These are phyloP conservation scores for Beta corolliflora DNA, from an alignment of 179 eudicot genomes.

Conservation along the genomic window DNA sequence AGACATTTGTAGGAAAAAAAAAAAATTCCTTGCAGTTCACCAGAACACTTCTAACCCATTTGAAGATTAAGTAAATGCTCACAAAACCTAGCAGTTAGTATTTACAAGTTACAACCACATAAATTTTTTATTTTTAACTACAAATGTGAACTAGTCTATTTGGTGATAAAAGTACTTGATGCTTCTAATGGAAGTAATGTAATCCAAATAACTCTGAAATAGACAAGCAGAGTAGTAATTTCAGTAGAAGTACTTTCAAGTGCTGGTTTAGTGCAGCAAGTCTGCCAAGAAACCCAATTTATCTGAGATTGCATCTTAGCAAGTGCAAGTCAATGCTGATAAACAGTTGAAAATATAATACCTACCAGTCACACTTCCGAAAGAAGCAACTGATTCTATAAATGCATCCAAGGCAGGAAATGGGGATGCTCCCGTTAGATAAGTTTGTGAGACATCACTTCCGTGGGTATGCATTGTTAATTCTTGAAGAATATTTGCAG, in stretches of 20 bases:
- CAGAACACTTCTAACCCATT: background rate
- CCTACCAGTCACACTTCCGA: slow-evolving; percentile 74
- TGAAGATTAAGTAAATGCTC: background rate
- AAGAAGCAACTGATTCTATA: slow-evolving; percentile 68
- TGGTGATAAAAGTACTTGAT: slow-evolving; percentile 3
- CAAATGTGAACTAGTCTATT: background rate
- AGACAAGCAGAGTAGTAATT: background rate
- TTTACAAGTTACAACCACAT: background rate
- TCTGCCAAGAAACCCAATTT: background rate
- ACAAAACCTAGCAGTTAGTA: background rate
- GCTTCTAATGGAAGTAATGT: background rate
- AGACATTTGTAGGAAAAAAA: background rate
- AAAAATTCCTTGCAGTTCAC: background rate
- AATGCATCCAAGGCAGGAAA: slow-evolving; percentile 82
- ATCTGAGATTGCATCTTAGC: background rate
- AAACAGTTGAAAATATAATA: background rate
- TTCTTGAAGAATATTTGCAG: slow-evolving; percentile 38
- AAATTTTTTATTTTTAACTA: background rate
- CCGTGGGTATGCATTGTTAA: slow-evolving; percentile 42
- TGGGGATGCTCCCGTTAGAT: slow-evolving; percentile 79
- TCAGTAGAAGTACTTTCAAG: slow-evolving; percentile 2
- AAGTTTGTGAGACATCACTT: slow-evolving; percentile 60
- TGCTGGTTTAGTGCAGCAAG: background rate
- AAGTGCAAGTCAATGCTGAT: background rate
- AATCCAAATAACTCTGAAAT: background rate